Percentiles rank a stretch among this genome's conserved stretches.
Conservation (phyloP, 129 eudicot genomes). For the Flaveria robusta region DNA sequence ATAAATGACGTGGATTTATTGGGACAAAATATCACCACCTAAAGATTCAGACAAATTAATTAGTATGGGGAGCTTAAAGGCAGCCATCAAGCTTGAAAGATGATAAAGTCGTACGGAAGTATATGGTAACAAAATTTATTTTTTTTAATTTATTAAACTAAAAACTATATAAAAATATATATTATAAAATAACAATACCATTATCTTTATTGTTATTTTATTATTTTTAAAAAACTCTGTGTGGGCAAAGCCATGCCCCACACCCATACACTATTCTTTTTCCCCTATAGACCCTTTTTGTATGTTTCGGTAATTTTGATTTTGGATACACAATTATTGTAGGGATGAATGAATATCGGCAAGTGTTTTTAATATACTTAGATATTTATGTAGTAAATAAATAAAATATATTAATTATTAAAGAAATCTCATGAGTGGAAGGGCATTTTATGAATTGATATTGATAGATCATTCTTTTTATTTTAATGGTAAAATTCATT, state of each 20-base stretch:
- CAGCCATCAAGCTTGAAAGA: background rate
- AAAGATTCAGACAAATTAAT: too few species aligned
- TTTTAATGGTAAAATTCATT: too few species aligned
- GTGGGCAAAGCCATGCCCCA: constrained; percentile 13
- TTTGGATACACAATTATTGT: background rate
- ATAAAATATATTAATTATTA: background rate
- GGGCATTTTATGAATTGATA: too few species aligned
- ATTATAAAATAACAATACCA: background rate
- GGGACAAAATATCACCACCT: too few species aligned
- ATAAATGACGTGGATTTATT: too few species aligned
- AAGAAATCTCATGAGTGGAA: too few species aligned
- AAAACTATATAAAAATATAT: background rate
- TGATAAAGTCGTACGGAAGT: background rate
- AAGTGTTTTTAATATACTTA: constrained; percentile 1
- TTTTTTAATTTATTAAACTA: background rate
- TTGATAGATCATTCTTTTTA: background rate
- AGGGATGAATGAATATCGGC: background rate
- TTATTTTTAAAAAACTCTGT: background rate
- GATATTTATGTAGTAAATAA: background rate
- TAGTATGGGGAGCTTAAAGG: too few species aligned
- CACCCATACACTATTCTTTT: constrained; percentile 5
- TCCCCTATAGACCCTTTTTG: background rate
- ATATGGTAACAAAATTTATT: background rate
- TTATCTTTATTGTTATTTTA: background rate
- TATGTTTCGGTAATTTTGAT: constrained; percentile 3